Percentiles rank a stretch among this genome's conserved stretches.
Evolutionary conservation across 192 early-diverging fungal genomes (phyloP).

Genomic region (Backusella psychrophila): DNA sequence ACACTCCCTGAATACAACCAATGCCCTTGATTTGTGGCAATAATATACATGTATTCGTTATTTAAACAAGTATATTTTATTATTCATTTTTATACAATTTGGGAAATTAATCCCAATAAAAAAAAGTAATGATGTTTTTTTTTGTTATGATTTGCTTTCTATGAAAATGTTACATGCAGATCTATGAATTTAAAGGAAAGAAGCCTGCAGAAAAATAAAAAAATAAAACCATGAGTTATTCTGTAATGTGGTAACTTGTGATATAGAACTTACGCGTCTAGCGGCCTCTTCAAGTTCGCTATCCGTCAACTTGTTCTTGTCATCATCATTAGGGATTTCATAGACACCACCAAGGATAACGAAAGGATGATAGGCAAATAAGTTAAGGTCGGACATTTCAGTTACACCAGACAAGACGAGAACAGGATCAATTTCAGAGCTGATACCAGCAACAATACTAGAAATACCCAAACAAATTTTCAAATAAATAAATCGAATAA

Average conservation of each 20-base stretch:
- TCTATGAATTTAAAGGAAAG: slow-evolving; percentile 9
- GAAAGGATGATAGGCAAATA: slow-evolving; percentile 53
- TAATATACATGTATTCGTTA: slow-evolving; percentile 4
- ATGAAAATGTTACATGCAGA: not conserved
- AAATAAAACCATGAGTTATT: not conserved
- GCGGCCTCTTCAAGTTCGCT: slow-evolving; percentile 33
- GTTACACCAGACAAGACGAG: slow-evolving; percentile 57
- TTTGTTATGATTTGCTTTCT: not conserved
- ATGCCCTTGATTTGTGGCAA: slow-evolving; percentile 7
- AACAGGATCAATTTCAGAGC: slow-evolving; percentile 57
- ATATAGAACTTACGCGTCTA: slow-evolving; percentile 21
- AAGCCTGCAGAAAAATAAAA: slow-evolving; percentile 10
- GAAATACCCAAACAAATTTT: not conserved
- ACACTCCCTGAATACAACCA: not conserved
- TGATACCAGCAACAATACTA: slow-evolving; percentile 56
- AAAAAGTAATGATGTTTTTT: slow-evolving; percentile 5
- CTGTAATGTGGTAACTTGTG: not conserved
- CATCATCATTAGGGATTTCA: slow-evolving; percentile 35
- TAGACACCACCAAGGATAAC: slow-evolving; percentile 52
- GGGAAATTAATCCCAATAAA: slow-evolving; percentile 6
- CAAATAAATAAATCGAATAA: not conserved
- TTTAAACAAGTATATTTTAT: slow-evolving; percentile 8
- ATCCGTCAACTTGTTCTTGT: slow-evolving; percentile 22
- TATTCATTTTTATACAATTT: slow-evolving; percentile 7
- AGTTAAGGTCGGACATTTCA: slow-evolving; percentile 38